Evolutionary conservation across 176 grass and related monocot species (phyloP), one percentile per base, ranked within the genome.

Genomic region (Musa beccarii): DNA sequence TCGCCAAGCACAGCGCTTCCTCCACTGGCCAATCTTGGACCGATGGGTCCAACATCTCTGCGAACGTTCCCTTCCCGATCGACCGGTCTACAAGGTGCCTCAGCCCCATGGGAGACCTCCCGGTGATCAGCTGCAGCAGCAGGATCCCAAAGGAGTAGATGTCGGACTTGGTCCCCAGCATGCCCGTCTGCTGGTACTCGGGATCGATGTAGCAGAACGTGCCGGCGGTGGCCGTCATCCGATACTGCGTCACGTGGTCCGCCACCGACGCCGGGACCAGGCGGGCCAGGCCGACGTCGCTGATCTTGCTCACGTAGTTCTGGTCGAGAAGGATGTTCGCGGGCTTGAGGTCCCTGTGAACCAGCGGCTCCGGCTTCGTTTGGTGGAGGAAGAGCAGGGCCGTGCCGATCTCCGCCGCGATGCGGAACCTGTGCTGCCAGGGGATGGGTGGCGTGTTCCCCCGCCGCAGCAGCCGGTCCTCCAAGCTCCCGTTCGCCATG

Each of bases 141-240:
- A 87, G 25, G 22, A 87, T 66, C 1, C 85, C 85, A 12, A 87
- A 69, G 1, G 85, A 87, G 53, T 87, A 87, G 8, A 87, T 24
- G 75, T 87, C 85, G 0, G 85, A 87, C 68, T 75, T 87, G 34
- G 76, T 83, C 19, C 85, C 80, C 23, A 87, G 80, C 85, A 83
- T 79, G 28, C 85, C 80, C 19, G 71, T 83, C 65, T 87, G 68
- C 76, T 87, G 85, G 71, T 87, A 87, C 49, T 87, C 85, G 0
- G 85, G 85, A 53, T 87, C 85, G 54, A 87, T 80, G 78, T 87
- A 87, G 55, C 85, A 87, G 61, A 83, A 87, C 0, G 85, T 87
- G 29, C 85, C 85, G 11, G 76, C 80, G 0, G 85, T 23, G 43
- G 85, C 69, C 69, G 84, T 86, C 80, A 86, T 75, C 1, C 76